phyloP scores from a whole-genome alignment of 1,139 yeast species.

The Suhomyces atakaporum region DNA sequence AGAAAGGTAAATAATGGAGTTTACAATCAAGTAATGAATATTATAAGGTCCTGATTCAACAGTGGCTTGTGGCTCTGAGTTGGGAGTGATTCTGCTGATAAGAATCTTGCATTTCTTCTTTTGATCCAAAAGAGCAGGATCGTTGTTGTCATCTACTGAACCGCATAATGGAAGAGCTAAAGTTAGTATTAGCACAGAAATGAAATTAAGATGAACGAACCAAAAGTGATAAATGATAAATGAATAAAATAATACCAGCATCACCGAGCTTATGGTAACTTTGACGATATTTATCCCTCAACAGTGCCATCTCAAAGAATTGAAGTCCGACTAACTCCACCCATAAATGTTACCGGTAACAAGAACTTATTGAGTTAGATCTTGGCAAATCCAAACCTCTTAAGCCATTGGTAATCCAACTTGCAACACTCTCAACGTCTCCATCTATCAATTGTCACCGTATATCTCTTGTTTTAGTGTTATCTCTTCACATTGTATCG shows the following conservation, averaged over 20 bases:
- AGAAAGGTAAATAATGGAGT: constrained; percentile 71
- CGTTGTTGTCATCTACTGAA: constrained; percentile 82
- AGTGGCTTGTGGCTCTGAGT: constrained; percentile 84
- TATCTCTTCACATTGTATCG: no score
- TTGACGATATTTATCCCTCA: no score
- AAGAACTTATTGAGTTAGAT: no score
- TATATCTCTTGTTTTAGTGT: no score
- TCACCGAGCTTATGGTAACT: no score
- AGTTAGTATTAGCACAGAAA: constrained; percentile 17
- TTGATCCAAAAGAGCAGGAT: constrained; percentile 62
- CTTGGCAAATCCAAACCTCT: no score
- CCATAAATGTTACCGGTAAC: no score
- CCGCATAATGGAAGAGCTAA: constrained; percentile 85
- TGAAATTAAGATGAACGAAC: not conserved
- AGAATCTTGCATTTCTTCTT: constrained; percentile 84
- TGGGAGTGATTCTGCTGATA: constrained; percentile 72
- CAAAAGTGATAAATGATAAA: not conserved
- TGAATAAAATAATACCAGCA: not conserved
- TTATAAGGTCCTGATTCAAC: constrained; percentile 75
- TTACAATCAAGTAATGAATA: constrained; percentile 70
- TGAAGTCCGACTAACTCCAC: no score
- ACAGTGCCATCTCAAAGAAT: no score
- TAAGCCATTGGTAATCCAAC: no score
- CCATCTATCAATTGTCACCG: no score
- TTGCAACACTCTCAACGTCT: no score